Evolutionary conservation across 495 filamentous ascomycete genomes (phyloP).

Genomic region (Penicillium nucicola): DNA sequence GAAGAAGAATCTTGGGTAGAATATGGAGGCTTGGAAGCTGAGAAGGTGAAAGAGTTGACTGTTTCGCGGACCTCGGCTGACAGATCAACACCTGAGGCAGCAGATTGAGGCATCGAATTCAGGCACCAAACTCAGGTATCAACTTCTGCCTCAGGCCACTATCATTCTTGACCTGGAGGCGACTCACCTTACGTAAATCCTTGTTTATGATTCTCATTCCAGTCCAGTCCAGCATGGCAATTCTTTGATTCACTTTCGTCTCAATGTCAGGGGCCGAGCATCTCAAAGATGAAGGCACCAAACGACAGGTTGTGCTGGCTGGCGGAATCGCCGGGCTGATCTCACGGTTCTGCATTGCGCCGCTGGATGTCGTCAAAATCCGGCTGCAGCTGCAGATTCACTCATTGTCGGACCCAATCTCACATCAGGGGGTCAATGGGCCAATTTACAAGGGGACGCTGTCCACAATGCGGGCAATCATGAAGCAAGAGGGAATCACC

Average conservation of each 20-base stretch:
- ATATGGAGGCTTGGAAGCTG: not conserved
- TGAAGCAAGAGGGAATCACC: constrained; percentile 74
- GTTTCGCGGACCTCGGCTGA: constrained; percentile 1
- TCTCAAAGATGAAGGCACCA: constrained; percentile 93
- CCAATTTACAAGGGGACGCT: constrained; percentile 79
- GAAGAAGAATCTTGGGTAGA: not conserved
- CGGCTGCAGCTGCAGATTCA: constrained; percentile 88
- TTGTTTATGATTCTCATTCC: not conserved
- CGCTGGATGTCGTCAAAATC: constrained; percentile 95
- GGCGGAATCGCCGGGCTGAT: constrained; percentile 87
- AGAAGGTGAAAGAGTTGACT: too few species aligned
- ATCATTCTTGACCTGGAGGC: not conserved
- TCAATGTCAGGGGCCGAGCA: constrained; percentile 73
- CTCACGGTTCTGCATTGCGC: constrained; percentile 89
- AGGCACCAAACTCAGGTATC: not conserved
- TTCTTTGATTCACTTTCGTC: constrained; percentile 25
- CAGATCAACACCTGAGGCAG: not conserved
- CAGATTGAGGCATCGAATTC: too few species aligned
- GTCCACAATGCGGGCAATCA: constrained; percentile 70
- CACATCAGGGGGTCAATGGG: constrained; percentile 48
- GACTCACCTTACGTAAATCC: too few species aligned
- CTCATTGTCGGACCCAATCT: constrained; percentile 67
- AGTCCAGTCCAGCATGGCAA: not conserved
- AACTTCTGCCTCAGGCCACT: too few species aligned
- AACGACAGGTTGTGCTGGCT: constrained; percentile 74